Conservation (phyloP, 2,329 filamentous ascomycete species). For the Fusarium subtropicale region DNA sequence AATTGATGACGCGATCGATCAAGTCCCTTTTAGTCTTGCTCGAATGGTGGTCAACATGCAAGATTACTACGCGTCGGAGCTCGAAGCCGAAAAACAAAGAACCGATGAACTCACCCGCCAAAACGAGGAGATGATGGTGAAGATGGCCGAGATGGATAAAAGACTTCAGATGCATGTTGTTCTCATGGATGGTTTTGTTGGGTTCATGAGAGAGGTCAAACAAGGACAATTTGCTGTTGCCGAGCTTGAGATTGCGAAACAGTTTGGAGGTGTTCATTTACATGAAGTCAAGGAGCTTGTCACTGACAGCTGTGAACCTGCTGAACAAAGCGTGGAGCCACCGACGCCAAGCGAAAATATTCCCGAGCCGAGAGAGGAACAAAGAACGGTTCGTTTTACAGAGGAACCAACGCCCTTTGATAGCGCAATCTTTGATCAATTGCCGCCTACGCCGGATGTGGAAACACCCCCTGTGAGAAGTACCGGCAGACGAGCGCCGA, state of each 20-base stretch:
- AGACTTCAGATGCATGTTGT: conserved; percentile 37
- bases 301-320: accelerated
- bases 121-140: conserved; percentile 3
- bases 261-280: conserved; percentile 15
- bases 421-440: conserved; percentile 4
- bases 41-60: conserved; percentile 39
- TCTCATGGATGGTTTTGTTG: conserved; percentile 38
- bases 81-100: conserved; percentile 27
- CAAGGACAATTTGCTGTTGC: conserved; percentile 10
- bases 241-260: conserved; percentile 24
- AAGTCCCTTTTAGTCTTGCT: conserved; percentile 24
- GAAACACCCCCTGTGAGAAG: conserved; percentile 29
- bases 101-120: conserved; percentile 5
- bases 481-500: conserved; percentile 23
- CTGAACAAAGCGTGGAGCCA: background rate
- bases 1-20: background rate
- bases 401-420: background rate
- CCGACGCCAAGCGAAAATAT: accelerated
- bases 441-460: conserved; percentile 21
- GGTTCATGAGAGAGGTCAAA: conserved; percentile 36
- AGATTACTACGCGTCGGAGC: conserved; percentile 36
- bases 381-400: background rate
- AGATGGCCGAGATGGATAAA: conserved; percentile 22
- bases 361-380: background rate
- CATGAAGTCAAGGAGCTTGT: background rate